Evolutionary conservation across 2,329 filamentous ascomycete species (phyloP), one percentile per base, ranked within the genome.

Genomic region (Capronia coronata): DNA sequence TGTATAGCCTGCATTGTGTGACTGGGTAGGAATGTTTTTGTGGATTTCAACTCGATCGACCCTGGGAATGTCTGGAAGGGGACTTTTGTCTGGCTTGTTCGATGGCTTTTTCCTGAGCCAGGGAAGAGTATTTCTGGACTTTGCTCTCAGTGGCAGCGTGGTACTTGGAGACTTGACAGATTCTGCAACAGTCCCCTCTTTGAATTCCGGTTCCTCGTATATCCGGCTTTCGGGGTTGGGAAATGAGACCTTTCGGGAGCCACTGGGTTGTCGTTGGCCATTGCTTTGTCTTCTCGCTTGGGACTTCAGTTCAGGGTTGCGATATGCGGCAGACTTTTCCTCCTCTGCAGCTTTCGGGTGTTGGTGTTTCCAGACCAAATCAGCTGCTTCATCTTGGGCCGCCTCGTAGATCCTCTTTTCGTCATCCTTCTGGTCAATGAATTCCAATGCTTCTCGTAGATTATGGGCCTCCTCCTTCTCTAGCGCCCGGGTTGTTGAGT

Each of bases 21-120:
- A 90, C 63, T 93, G 89, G 16, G 81, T 82, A 1, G 88, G 87
- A 14, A 87, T 82, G 61, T 95, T 94, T 60, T 79, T 84, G 66
- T 94, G 79, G 50, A 94, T 93, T 65, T 96, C 87, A 48, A 83
- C 77, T 18, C 74, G 70, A 8, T 74, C 68, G 13, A 76, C 65
- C 58, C 73, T 73, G 51, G 72, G 65, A 57, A 69, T 56, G 46
- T 72, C 66, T 48, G 72, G 67, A 8, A 54, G 35, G 1, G 51
- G 48, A 22, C 34, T 25, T 9, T 45, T 38, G 9, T 49, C 66
- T 52, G 61, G 69, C 34, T 72, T 63, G 49, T 69, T 68, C 16
- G 70, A 21, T 65, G 69, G 42, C 69, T 70, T 47, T 62, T 62
- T 39, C 64, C 62, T 62, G 67, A 56, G 25, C 54, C 54, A 66